Base-by-base conservation (phyloP, 2,329 filamentous ascomycete genomes). In the Graphilbum sp. region DNA sequence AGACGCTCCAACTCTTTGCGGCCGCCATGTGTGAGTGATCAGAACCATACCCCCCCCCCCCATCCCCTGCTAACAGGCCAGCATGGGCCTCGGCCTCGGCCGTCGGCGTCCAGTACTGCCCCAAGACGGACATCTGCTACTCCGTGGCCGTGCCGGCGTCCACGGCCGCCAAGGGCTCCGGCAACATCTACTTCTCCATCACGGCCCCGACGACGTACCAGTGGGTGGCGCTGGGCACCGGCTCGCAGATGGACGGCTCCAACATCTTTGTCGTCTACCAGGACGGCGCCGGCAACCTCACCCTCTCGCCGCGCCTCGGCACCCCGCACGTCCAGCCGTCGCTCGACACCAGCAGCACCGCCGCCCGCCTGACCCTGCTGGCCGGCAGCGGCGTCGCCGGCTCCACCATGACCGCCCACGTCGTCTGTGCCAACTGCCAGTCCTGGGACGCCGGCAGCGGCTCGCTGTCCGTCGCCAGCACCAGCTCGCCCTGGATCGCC, bases 251-350 rank as follows among this genome's bases (percentile, higher is more conserved):
- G 75, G 31, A 51, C 13, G 67, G 63, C 24, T 53, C 73, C 36
- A 67, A 73, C 50, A 75, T 79, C 41, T 77, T 79, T 49, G 45
- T 79, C 48, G 60, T 78, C 46, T 79, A 79, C 52, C 55, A 67
- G 34, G 62, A 74, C 45, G 69, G 70, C 41, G 45, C 47, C 4
- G 66, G 67, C 43, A 77, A 78, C 49, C 61, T 79, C 19, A 79
- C 75, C 1, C 50, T 79, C 38, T 77, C 72, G 43, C 63, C 72
- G 2, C 67, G 75, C 18, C 47, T 52, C 3, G 69, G 65, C 23
- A 55, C 48, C 1, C 61, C 61, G 8, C 59, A 77, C 45, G 44
- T 51, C 27, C 53, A 59, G 56, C 75, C 75, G 0, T 34, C 53
- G 20, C 49, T 57, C 31, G 65, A 68, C 52, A 56, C 55, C 2